Percentiles rank a stretch among this genome's conserved stretches.
These are phyloP conservation scores for Termitomyces sp. DNA, from an alignment of 768 basidiomycete genomes.

Conservation along the genomic window DNA sequence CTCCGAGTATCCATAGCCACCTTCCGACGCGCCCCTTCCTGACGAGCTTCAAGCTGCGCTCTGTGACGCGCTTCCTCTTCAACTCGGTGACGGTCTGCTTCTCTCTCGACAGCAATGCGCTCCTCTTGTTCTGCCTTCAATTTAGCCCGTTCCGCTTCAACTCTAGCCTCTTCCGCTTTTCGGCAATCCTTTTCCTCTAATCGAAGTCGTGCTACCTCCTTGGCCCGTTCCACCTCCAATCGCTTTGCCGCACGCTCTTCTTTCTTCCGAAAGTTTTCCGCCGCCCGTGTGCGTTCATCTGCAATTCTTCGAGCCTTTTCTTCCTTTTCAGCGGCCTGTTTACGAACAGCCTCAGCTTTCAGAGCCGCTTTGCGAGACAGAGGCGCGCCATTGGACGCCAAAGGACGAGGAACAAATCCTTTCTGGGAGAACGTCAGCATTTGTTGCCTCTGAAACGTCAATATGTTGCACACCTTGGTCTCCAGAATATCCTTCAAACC, in stretches of 20 bases:
- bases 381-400: conserved; percentile 3
- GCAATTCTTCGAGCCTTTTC: conserved; percentile 23
- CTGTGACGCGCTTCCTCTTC: conserved; percentile 15
- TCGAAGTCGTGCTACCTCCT: conserved; percentile 11
- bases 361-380: conserved; percentile 26
- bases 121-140: conserved; percentile 16
- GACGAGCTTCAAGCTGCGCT: too few relatives aligned
- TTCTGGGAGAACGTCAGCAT: conserved; percentile 21
- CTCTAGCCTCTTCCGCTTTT: neutral
- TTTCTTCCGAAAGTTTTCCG: conserved; percentile 27
- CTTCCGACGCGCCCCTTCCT: conserved; percentile 5
- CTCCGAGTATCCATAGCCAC: too few relatives aligned
- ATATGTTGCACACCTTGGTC: conserved; percentile 27
- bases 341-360: conserved; percentile 25
- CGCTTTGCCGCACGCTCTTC: conserved; percentile 27
- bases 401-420: conserved; percentile 31
- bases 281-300: conserved; percentile 28
- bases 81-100: neutral
- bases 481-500: conserved; percentile 28
- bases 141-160: neutral
- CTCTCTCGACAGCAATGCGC: conserved; percentile 13
- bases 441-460: neutral
- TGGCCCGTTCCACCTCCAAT: conserved; percentile 20
- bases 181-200: conserved; percentile 9
- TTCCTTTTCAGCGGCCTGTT: conserved; percentile 21